These are phyloP conservation scores for Microbotryum violaceum DNA, from an alignment of 1,284 basidiomycete genomes.

Conservation along the genomic window DNA sequence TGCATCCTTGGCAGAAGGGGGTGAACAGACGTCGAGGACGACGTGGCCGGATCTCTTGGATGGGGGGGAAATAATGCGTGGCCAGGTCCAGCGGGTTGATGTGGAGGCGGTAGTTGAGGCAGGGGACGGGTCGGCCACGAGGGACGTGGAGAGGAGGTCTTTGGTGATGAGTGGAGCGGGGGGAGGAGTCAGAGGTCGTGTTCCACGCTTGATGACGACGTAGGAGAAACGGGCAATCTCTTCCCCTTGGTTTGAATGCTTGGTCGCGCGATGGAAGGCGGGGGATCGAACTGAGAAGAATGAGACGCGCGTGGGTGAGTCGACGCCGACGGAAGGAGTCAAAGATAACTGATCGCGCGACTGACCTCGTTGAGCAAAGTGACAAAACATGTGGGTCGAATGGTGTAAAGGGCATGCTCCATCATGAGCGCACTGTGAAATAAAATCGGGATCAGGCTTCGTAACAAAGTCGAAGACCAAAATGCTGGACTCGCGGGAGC, in stretches of 20 bases:
- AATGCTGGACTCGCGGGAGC: conserved; percentile 58
- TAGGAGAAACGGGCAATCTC: conserved; percentile 86
- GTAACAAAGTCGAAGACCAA: background rate
- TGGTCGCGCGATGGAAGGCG: conserved; percentile 72
- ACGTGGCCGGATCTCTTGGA: conserved; percentile 88
- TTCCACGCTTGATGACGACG: conserved; percentile 74
- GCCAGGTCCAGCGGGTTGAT: conserved; percentile 52
- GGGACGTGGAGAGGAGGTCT: conserved; percentile 3
- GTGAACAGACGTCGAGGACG: conserved; percentile 76
- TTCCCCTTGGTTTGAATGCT: conserved; percentile 71
- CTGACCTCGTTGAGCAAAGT: conserved; percentile 64
- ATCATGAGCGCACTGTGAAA: conserved; percentile 79
- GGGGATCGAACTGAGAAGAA: conserved; percentile 60
- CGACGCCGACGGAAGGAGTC: too few species aligned
- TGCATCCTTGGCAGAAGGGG: conserved; percentile 49
- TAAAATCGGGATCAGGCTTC: conserved; percentile 8
- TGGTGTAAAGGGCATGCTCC: conserved; percentile 61
- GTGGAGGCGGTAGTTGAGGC: background rate
- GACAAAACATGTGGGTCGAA: conserved; percentile 53
- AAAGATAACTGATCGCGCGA: background rate
- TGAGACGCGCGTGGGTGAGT: too few species aligned
- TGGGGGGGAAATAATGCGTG: conserved; percentile 80
- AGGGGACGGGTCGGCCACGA: background rate
- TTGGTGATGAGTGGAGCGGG: conserved; percentile 12
- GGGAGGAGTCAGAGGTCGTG: conserved; percentile 47